These are phyloP conservation scores for Litsea cubeba DNA, from an alignment of 164 flowering plant species.

Conservation along the genomic window DNA sequence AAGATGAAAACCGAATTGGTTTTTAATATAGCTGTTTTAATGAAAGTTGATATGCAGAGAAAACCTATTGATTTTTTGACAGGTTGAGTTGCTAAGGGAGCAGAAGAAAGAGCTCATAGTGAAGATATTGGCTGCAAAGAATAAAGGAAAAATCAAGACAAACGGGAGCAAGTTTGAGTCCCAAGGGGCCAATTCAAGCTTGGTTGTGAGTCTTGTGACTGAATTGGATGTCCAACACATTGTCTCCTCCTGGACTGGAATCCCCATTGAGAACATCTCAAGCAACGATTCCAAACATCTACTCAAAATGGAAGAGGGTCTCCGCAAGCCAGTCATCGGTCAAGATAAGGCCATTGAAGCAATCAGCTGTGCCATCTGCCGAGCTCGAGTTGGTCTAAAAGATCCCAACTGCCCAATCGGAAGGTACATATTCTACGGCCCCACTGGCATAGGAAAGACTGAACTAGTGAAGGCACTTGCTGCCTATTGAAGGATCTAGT, in stretches of 20 bases:
- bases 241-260: background rate
- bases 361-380: background rate
- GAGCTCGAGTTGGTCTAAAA: background rate
- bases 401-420: slow-evolving; percentile 25
- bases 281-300: background rate
- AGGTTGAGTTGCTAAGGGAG: background rate
- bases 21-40: too few species aligned
- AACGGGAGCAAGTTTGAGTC: background rate
- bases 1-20: too few species aligned
- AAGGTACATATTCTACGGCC: slow-evolving; percentile 23
- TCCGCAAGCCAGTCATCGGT: background rate
- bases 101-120: background rate
- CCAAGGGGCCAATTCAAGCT: background rate
- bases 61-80: background rate
- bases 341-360: background rate
- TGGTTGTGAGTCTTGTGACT: background rate
- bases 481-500: too few species aligned
- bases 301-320: background rate
- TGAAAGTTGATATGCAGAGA: too few species aligned
- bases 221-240: background rate
- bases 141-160: background rate
- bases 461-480: slow-evolving; percentile 36
- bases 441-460: slow-evolving; percentile 37
- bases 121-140: background rate
- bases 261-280: background rate